Base-by-base conservation (phyloP, 2,329 filamentous ascomycete species). In the Stemphylium beticola region DNA sequence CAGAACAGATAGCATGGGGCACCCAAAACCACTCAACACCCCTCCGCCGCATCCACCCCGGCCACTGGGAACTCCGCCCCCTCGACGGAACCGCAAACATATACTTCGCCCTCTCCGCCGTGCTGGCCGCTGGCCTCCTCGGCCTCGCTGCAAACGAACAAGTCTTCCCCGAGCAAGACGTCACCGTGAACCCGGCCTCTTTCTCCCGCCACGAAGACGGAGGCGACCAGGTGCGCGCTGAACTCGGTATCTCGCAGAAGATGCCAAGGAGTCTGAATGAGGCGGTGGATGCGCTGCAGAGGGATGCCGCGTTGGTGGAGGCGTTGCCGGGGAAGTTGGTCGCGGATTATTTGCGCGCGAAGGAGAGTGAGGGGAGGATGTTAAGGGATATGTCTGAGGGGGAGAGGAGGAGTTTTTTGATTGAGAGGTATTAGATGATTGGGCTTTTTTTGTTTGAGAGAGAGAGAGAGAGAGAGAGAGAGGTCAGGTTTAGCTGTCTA, bases 81-180 rank as follows among this genome's bases (percentile, higher is more conserved):
- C 68, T 93, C n/a, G 91, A 96, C 66, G 91, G 91, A 0, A 75
- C 92, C 15, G 89, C 90, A 3, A 96, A 96, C 68, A 84, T 87
- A 49, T 96, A 95, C 68, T 74, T 96, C 1, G 88, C 84, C 0
- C 72, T 90, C 15, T 81, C 83, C 0, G 86, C 85, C 0, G 68
- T 92, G 0, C 67, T 92, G 0, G 80, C 79, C 0, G 84, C 84
- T 0, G 89, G 89, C 0, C 74, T 83, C 0, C 57, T 80, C 1
- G 89, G 89, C 0, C 62, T 91, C 2, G 61, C 68, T 1, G 72
- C 76, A 2, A 59, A 51, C 14, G 53, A 78, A 49, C 3, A 9
- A 42, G 71, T 88, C 42, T 65, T 67, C 11, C 81, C 81, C 75
- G 69, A 76, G 39, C 85, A 88, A 29, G 86, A 90, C 64, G 86